Conservation (phyloP, 192 early-diverging fungal species). For the Chytriomyces sp. region DNA sequence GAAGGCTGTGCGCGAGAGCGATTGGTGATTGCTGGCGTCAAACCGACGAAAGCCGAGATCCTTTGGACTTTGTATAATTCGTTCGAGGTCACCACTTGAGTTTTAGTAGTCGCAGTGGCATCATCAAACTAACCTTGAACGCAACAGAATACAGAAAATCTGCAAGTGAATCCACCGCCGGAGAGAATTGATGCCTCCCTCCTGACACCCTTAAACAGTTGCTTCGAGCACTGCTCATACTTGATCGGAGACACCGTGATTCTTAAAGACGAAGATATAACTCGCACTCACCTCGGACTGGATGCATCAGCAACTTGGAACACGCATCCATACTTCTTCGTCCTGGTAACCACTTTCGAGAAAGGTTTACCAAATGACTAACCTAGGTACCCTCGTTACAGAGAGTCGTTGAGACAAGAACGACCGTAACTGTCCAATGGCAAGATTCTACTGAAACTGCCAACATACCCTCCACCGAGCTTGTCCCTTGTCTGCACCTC, state of each 20-base stretch:
- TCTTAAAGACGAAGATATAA: conserved; percentile 11
- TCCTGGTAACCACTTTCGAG: not conserved
- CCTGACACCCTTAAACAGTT: conserved; percentile 4
- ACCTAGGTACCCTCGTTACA: not conserved
- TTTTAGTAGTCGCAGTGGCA: not conserved
- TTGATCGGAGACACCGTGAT: conserved; percentile 10
- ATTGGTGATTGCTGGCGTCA: not conserved
- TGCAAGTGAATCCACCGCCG: conserved; percentile 4
- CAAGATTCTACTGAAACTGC: conserved; percentile 2
- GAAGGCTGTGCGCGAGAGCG: not conserved
- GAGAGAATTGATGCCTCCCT: conserved; percentile 15
- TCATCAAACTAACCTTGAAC: not conserved
- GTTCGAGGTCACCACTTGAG: not conserved
- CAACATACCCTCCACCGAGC: not conserved
- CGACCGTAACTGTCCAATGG: conserved; percentile 2
- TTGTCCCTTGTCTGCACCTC: conserved; percentile 4
- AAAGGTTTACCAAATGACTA: not conserved
- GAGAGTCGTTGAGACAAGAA: conserved; percentile 13
- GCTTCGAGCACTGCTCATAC: conserved; percentile 3
- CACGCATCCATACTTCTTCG: conserved; percentile 12
- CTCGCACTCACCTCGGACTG: not conserved
- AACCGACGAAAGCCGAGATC: not conserved
- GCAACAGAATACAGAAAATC: not conserved
- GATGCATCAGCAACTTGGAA: not conserved
- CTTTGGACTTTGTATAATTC: conserved; percentile 17